Conservation (phyloP, 2,329 filamentous ascomycete species). For the Gliomastix tumulicola region DNA sequence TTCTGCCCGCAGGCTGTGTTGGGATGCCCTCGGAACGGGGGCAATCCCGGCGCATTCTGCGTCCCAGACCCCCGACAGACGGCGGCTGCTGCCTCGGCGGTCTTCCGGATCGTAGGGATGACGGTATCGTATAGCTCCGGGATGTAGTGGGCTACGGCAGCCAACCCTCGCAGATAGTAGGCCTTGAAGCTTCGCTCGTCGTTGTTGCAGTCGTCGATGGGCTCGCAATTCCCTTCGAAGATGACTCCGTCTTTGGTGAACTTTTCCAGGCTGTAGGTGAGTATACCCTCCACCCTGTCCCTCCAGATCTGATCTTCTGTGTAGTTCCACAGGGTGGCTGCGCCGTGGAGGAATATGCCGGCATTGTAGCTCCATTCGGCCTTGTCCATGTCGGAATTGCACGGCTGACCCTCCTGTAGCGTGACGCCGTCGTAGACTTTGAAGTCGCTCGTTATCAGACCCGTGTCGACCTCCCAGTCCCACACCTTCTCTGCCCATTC, state of each 20-base stretch:
- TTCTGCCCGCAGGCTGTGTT: conserved; percentile 59
- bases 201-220: conserved; percentile 37
- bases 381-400: conserved; percentile 38
- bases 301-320: conserved; percentile 49
- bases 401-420: conserved; percentile 26
- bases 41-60: conserved; percentile 21
- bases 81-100: conserved; percentile 42
- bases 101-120: conserved; percentile 34
- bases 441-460: conserved; percentile 44
- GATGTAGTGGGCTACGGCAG: conserved; percentile 37
- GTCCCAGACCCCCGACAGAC: conserved; percentile 37
- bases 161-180: conserved; percentile 43
- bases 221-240: conserved; percentile 62
- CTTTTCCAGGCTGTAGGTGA: conserved; percentile 37
- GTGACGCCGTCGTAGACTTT: conserved; percentile 43
- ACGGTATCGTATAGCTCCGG: conserved; percentile 38
- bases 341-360: conserved; percentile 56
- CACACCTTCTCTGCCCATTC: conserved; percentile 69
- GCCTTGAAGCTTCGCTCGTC: conserved; percentile 55
- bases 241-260: conserved; percentile 51
- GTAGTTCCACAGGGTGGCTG: conserved; percentile 54
- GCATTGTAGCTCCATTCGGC: conserved; percentile 65
- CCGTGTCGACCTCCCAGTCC: conserved; percentile 50
- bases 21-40: conserved; percentile 38
- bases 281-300: conserved; percentile 49